Evolutionary conservation across 1,284 basidiomycete genomes (phyloP), one percentile per base, ranked within the genome.

Genomic region (Sanghuangporus baumii): DNA sequence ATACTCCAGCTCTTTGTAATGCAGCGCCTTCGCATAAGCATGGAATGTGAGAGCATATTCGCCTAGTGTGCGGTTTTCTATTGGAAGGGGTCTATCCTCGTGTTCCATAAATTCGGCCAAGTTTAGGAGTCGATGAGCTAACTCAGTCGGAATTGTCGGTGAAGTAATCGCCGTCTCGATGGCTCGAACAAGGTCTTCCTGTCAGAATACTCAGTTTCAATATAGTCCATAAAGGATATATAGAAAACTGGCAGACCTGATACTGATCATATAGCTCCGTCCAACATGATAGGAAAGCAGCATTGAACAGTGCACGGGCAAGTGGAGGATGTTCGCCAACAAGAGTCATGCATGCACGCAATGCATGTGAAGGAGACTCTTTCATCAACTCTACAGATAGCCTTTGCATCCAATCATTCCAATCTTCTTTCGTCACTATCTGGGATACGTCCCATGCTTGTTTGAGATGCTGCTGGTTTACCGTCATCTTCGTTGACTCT

Each of bases 51-150:
- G 87, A 0, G 97, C 93, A 71, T 96, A 94, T 73, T 96, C 93
- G 59, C 97, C 97, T 5, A 99, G 84, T 12, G 93, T 92, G 57
- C 93, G 87, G 67, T 96, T 90, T 69, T 98, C 94, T 68, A 99
- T 98, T 0, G 95, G 94, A 1, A 99, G 80, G 1, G 93, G 85
- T 73, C 98, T 98, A 74, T 99, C 97, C 74, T 99, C 96, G 70
- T 98, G 97, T 75, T 99, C 97, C 93, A 99, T 98, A 74, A 99
- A 99, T 74, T 99, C 97, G 7, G 96, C 95, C n/a, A 99, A 81
- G 74, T 96, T 96, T 65, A 99, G 84, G 36, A 99, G 80, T 55
- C 93, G 87, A 72, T 98, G 94, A n/a, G 97, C 93, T 37, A 99
- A 83, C 61, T 98, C 96, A 3, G 93, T 84, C 0, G 96, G 94